Base-by-base conservation (phyloP, 2,329 filamentous ascomycete species). In the Aspergillus vadensis region DNA sequence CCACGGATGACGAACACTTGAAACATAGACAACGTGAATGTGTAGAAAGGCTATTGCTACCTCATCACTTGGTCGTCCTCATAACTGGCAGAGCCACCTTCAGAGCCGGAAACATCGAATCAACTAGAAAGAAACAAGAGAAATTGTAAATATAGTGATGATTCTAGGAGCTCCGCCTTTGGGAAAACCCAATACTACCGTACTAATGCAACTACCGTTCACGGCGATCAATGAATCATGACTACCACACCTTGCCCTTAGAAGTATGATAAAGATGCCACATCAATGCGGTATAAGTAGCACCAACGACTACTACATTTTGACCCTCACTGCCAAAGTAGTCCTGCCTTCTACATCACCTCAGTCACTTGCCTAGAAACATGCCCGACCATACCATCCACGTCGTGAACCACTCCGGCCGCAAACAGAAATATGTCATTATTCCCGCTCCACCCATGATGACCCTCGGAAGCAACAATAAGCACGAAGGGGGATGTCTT, bases 21-120 rank as follows among this genome's bases (percentile, higher is more conserved):
- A 30, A 30, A 30, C 10, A 30, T 10, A 30, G 27, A 30, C 4
- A 30, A 0, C 8, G 4, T 12, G 8, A 2, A 30, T 10, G 10
- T 12, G 27, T 30, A 4, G 9, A 30, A 4, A 30, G 27, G 2
- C 10, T 30, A 12, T 30, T 12, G 1, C 27, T 30, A 30, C 27
- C 27, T 30, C 9, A 9, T 30, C 27, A 30, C 1, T 5, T 8
- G 3, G 27, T 12, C 10, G 1, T 12, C 27, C 10, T 30, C 27
- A 30, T 30, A 12, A 5, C 4, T 12, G 9, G 10, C 10, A 30
- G 27, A 30, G 27, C 27, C 10, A 12, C 27, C 12, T 30, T 30
- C 10, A 30, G 0, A 12, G 27, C 10, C 1, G 1, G 0, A 12
- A 30, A 30, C 10, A 27, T 27, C 2, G 0, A 30, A 12, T 4